phyloP scores from a whole-genome alignment of 768 basidiomycete genomes.

The Rubroboletus pulcherrimus region DNA sequence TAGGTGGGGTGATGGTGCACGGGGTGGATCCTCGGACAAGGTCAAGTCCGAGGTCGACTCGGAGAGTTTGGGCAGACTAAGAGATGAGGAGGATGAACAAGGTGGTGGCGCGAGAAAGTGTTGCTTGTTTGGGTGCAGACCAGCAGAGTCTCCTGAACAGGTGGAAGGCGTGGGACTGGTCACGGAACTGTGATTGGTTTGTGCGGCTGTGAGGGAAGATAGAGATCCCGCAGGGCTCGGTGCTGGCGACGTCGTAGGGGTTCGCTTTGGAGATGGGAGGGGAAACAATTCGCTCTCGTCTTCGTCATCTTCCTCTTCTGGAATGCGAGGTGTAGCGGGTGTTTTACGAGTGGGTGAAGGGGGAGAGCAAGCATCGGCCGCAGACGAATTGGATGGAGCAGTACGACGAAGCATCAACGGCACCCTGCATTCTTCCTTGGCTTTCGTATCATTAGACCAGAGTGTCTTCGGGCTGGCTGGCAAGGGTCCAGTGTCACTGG shows the following conservation, averaged over 20 bases:
- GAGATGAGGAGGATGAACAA: slow-evolving; percentile 24
- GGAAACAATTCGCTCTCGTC: slow-evolving; percentile 56
- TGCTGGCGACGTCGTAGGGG: slow-evolving; percentile 42
- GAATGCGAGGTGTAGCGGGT: slow-evolving; percentile 24
- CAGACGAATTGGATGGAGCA: not conserved
- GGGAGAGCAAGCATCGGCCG: not conserved
- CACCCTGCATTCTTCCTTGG: not conserved
- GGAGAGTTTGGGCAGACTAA: slow-evolving; percentile 19
- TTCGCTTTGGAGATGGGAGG: slow-evolving; percentile 55
- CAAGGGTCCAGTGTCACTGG: slow-evolving; percentile 31
- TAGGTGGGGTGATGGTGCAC: slow-evolving; percentile 22
- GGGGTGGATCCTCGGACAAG: slow-evolving; percentile 3
- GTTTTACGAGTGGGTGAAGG: slow-evolving; percentile 12
- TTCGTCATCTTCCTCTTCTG: slow-evolving; percentile 42
- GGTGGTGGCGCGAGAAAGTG: slow-evolving; percentile 22
- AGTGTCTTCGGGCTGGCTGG: not conserved
- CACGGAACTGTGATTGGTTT: not conserved
- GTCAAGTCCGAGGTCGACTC: slow-evolving; percentile 12
- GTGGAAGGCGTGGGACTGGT: slow-evolving; percentile 15
- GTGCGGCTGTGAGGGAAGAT: slow-evolving; percentile 20
- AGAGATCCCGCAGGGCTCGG: slow-evolving; percentile 33
- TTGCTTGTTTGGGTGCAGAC: not conserved
- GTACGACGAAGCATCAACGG: not conserved
- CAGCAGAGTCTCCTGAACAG: slow-evolving; percentile 15
- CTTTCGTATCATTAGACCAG: not conserved